These are phyloP conservation scores for Chytridium lagenaria DNA, from an alignment of 371 early-diverging fungal species.

Conservation along the genomic window DNA sequence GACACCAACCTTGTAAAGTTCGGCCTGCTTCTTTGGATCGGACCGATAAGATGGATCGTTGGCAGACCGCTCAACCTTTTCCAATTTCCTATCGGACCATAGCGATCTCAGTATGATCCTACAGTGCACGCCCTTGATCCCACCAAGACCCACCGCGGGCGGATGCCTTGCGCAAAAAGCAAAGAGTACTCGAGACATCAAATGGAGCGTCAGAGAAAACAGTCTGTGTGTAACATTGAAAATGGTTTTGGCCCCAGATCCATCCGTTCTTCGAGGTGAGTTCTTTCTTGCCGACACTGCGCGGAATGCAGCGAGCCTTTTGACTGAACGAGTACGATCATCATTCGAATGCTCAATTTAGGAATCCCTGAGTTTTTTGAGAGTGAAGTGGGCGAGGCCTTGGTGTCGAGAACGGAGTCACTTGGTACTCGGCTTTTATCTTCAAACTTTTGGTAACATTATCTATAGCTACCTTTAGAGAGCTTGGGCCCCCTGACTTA, in stretches of 20 bases:
- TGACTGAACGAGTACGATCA: too few relatives aligned
- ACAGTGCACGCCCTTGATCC: neutral
- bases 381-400: slow-evolving; percentile 82
- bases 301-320: too few relatives aligned
- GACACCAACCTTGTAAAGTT: slow-evolving; percentile 69
- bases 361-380: slow-evolving; percentile 90
- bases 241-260: slow-evolving; percentile 48
- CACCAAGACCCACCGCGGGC: neutral
- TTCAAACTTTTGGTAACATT: neutral
- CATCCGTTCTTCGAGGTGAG: slow-evolving; percentile 42
- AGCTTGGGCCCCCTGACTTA: slow-evolving; percentile 96
- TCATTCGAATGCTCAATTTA: neutral
- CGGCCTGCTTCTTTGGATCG: slow-evolving; percentile 70
- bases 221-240: too few relatives aligned
- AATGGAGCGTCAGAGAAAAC: neutral
- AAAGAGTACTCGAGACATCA: neutral
- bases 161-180: too few relatives aligned
- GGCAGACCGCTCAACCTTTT: slow-evolving; percentile 73
- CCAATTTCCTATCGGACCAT: slow-evolving; percentile 47
- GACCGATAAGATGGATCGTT: slow-evolving; percentile 59
- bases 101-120: slow-evolving; percentile 16
- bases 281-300: neutral
- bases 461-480: slow-evolving; percentile 77
- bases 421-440: slow-evolving; percentile 67
- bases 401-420: slow-evolving; percentile 85